phyloP scores from a whole-genome alignment of 179 eudicot species.

The Camellia oleifera region DNA sequence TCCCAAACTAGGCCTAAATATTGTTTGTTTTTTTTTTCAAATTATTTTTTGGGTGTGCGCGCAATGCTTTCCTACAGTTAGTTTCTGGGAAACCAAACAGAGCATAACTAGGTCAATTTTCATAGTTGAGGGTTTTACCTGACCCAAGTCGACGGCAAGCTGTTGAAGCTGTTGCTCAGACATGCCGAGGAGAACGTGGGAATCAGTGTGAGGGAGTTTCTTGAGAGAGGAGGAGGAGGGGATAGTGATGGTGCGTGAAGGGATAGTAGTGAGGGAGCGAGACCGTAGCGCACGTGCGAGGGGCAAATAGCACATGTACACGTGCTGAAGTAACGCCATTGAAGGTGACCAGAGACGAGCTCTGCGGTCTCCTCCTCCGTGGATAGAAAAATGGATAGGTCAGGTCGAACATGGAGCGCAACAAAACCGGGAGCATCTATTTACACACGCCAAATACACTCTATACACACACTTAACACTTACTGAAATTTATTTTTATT shows the following conservation, averaged over 20 bases:
- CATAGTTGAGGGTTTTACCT: conserved; percentile 34
- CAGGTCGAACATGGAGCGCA: conserved; percentile 6
- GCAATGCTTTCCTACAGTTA: neutral
- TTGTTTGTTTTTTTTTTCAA: neutral
- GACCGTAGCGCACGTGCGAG: conserved; percentile 50
- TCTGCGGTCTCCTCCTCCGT: neutral
- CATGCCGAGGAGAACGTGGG: conserved; percentile 86
- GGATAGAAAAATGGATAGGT: too few species aligned
- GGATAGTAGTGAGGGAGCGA: conserved; percentile 32
- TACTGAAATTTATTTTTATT: too few species aligned
- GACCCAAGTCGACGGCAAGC: conserved; percentile 74
- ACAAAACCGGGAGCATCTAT: too few species aligned
- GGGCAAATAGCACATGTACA: conserved; percentile 38
- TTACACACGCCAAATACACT: too few species aligned
- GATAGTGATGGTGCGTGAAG: neutral
- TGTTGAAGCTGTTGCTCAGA: conserved; percentile 83
- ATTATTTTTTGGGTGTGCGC: too few species aligned
- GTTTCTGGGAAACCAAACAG: neutral
- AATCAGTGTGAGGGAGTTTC: conserved; percentile 27
- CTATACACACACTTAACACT: too few species aligned
- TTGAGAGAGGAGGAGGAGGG: conserved; percentile 16
- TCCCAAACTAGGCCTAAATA: neutral
- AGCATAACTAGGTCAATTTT: neutral
- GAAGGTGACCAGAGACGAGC: conserved; percentile 4
- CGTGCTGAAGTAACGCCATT: conserved; percentile 61